phyloP scores from a whole-genome alignment of 176 grass and related monocot species.

The Themeda triandra region DNA sequence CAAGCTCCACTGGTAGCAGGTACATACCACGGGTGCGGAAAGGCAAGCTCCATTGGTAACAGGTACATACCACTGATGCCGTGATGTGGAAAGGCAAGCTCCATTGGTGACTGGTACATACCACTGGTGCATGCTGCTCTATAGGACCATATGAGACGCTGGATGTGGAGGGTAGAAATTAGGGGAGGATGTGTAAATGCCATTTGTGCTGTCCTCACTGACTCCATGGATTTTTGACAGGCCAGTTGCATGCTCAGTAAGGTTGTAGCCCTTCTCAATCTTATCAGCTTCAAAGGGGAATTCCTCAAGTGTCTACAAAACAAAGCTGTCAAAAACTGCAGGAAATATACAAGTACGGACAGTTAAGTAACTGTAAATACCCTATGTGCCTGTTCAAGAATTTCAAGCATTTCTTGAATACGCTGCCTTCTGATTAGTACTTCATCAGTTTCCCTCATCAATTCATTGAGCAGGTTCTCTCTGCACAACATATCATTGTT shows the following conservation, averaged over 20 bases:
- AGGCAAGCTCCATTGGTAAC: slow-evolving; percentile 4
- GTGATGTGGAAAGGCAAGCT: background rate
- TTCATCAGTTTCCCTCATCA: slow-evolving; percentile 90
- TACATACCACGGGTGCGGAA: background rate
- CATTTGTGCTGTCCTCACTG: slow-evolving; percentile 2
- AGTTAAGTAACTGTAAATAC: slow-evolving; percentile 39
- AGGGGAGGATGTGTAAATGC: slow-evolving; percentile 22
- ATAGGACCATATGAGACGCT: slow-evolving; percentile 23
- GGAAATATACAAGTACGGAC: slow-evolving; percentile 4
- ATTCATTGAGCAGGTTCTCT: slow-evolving; percentile 83
- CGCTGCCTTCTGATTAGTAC: slow-evolving; percentile 65
- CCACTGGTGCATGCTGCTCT: background rate
- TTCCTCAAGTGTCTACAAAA: slow-evolving; percentile 79
- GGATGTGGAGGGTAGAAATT: slow-evolving; percentile 28
- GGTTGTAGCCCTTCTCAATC: slow-evolving; percentile 57
- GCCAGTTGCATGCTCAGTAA: slow-evolving; percentile 41
- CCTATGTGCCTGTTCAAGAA: slow-evolving; percentile 82
- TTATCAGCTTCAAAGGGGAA: slow-evolving; percentile 77
- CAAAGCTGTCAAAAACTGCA: slow-evolving; percentile 16
- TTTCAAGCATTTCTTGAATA: slow-evolving; percentile 67
- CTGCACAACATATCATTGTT: slow-evolving; percentile 38
- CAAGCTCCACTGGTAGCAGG: background rate
- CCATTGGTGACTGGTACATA: slow-evolving; percentile 4
- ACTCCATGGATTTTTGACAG: slow-evolving; percentile 48
- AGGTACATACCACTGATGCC: background rate